Percentiles rank a stretch among this genome's conserved stretches.
Conservation (phyloP, 192 early-diverging fungal species). For the Globomyces pollinis-pini region DNA sequence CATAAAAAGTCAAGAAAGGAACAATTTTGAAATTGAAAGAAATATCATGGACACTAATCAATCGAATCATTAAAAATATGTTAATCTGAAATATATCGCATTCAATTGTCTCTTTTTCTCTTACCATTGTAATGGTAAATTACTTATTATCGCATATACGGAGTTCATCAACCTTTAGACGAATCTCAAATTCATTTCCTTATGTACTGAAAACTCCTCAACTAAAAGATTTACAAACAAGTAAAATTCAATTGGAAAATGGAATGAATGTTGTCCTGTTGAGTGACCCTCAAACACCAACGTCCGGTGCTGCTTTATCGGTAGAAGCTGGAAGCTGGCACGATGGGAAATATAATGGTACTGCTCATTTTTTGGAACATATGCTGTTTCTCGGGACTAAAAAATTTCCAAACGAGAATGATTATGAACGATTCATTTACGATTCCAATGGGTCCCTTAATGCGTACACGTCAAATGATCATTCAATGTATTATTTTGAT, state of each 20-base stretch:
- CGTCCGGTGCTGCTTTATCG: conserved; percentile 22
- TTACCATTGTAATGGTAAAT: too few relatives aligned
- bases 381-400: conserved; percentile 36
- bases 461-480: conserved; percentile 35
- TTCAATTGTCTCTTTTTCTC: too few relatives aligned
- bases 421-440: conserved; percentile 32
- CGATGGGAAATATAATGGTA: conserved; percentile 26
- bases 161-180: too few relatives aligned
- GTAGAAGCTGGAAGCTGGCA: conserved; percentile 34
- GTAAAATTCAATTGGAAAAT: conserved; percentile 25
- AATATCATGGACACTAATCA: too few relatives aligned
- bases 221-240: conserved; percentile 14
- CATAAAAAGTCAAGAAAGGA: too few relatives aligned
- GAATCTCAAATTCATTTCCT: not conserved
- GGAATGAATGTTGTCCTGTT: conserved; percentile 25
- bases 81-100: too few relatives aligned
- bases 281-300: conserved; percentile 20
- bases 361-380: conserved; percentile 36
- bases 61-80: too few relatives aligned
- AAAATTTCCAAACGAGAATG: conserved; percentile 25
- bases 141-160: too few relatives aligned
- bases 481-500: conserved; percentile 36
- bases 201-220: conserved; percentile 11
- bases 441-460: conserved; percentile 30
- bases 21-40: too few relatives aligned